Evolutionary conservation across 768 basidiomycete genomes (phyloP).

Genomic region (Tylopilus sp.): DNA sequence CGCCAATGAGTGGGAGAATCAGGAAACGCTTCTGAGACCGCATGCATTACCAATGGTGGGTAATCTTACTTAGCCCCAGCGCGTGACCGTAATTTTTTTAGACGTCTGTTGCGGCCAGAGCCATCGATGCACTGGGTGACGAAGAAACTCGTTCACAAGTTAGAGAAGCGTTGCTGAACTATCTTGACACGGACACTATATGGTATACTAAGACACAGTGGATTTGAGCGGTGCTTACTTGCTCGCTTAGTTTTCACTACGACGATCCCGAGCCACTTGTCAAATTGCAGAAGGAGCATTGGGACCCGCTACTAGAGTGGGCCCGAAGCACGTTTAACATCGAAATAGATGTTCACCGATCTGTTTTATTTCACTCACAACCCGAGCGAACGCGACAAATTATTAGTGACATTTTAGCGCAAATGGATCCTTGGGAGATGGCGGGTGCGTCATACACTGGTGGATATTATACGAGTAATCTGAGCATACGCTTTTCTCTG

Average conservation of each 20-base stretch:
- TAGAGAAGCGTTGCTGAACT: slow-evolving; percentile 66
- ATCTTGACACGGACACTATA: slow-evolving; percentile 93
- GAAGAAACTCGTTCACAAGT: slow-evolving; percentile 57
- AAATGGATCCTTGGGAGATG: slow-evolving; percentile 81
- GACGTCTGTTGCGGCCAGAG: slow-evolving; percentile 91
- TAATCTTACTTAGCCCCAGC: slow-evolving; percentile 1
- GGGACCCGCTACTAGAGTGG: slow-evolving; percentile 89
- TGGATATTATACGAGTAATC: not conserved
- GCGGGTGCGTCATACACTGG: slow-evolving; percentile 58
- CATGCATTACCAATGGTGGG: slow-evolving; percentile 89
- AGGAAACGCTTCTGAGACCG: slow-evolving; percentile 78
- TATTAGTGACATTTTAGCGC: slow-evolving; percentile 52
- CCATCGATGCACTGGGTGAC: slow-evolving; percentile 74
- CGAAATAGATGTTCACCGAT: slow-evolving; percentile 65
- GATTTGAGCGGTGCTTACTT: slow-evolving; percentile 1
- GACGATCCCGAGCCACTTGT: slow-evolving; percentile 74
- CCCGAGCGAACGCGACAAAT: slow-evolving; percentile 62
- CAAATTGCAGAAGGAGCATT: slow-evolving; percentile 73
- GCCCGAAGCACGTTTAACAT: slow-evolving; percentile 61
- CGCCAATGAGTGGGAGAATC: slow-evolving; percentile 96
- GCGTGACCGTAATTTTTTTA: slow-evolving; percentile 30
- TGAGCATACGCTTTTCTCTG: not conserved
- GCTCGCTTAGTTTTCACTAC: slow-evolving; percentile 67
- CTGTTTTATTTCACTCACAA: slow-evolving; percentile 69
- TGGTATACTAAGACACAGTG: slow-evolving; percentile 47